These are phyloP conservation scores for Amoebophrya sp. DNA, from an alignment of 169 alveolate species.

Conservation along the genomic window DNA sequence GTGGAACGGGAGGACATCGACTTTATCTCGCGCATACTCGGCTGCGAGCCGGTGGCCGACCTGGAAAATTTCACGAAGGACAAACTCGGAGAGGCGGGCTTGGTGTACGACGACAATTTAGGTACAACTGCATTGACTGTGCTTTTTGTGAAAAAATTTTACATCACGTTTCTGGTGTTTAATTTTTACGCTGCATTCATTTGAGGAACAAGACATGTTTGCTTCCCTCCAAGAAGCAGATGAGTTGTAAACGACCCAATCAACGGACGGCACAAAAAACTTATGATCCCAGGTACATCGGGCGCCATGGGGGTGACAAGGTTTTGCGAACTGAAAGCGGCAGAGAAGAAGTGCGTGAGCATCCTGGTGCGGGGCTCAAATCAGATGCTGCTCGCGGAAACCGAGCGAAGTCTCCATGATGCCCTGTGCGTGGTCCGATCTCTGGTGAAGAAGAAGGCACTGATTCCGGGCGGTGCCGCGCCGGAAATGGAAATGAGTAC, in stretches of 20 bases:
- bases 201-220: no score
- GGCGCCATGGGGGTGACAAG: neutral
- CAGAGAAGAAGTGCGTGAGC: constrained; percentile 62
- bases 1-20: constrained; percentile 96
- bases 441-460: constrained; percentile 89
- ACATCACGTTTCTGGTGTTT: no score
- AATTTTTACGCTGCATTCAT: no score
- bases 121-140: no score
- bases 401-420: constrained; percentile 97
- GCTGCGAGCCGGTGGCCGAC: constrained; percentile 93
- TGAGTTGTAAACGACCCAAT: no score
- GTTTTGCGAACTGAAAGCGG: neutral
- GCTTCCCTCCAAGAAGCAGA: no score
- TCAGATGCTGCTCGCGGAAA: constrained; percentile 85
- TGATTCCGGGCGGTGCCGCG: constrained; percentile 98
- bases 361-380: constrained; percentile 94
- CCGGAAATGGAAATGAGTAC: constrained; percentile 89
- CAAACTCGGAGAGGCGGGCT: constrained; percentile 87
- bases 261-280: no score
- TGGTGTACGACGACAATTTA: constrained; percentile 69
- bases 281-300: neutral
- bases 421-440: constrained; percentile 97
- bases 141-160: no score
- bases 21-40: constrained; percentile 84
- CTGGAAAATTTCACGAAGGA: constrained; percentile 89